These are phyloP conservation scores for Lizanozyma gosingica DNA, from an alignment of 1,139 yeast species.

Conservation along the genomic window DNA sequence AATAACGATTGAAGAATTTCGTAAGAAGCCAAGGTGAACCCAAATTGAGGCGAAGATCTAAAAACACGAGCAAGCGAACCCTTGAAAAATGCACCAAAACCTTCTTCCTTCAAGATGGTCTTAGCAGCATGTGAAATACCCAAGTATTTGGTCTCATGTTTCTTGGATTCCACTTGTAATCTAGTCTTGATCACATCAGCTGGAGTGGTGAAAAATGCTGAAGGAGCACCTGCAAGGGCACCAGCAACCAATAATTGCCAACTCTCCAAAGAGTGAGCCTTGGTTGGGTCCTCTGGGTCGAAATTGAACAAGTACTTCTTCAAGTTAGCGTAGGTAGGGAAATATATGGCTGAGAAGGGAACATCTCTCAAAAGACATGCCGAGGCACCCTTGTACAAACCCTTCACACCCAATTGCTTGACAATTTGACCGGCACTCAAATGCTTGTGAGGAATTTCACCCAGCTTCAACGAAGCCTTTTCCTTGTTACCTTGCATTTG, in stretches of 20 bases:
- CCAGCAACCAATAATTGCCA: slow-evolving; percentile 85
- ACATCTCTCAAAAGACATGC: slow-evolving; percentile 95
- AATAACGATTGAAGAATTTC: slow-evolving; percentile 57
- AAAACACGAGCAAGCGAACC: slow-evolving; percentile 94
- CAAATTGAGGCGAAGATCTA: slow-evolving; percentile 96
- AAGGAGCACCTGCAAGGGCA: slow-evolving; percentile 96
- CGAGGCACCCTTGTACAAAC: slow-evolving; percentile 83
- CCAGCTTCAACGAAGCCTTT: slow-evolving; percentile 22
- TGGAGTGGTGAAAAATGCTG: slow-evolving; percentile 93
- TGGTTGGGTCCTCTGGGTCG: slow-evolving; percentile 54
- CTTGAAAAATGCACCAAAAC: slow-evolving; percentile 74
- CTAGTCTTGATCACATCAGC: slow-evolving; percentile 96
- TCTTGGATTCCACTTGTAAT: slow-evolving; percentile 75
- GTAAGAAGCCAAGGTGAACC: slow-evolving; percentile 93
- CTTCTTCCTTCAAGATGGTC: slow-evolving; percentile 73
- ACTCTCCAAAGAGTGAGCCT: slow-evolving; percentile 52
- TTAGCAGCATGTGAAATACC: slow-evolving; percentile 73
- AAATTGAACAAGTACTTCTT: slow-evolving; percentile 76
- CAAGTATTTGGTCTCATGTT: slow-evolving; percentile 67
- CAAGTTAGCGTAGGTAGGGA: slow-evolving; percentile 93
- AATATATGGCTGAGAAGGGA: slow-evolving; percentile 94
- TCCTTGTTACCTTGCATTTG: slow-evolving; percentile 83
- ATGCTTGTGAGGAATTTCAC: slow-evolving; percentile 39
- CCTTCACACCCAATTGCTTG: slow-evolving; percentile 69
- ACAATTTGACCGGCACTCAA: slow-evolving; percentile 66